Conservation (phyloP, 2,329 filamentous ascomycete species). For the Xylariaceae sp. region DNA sequence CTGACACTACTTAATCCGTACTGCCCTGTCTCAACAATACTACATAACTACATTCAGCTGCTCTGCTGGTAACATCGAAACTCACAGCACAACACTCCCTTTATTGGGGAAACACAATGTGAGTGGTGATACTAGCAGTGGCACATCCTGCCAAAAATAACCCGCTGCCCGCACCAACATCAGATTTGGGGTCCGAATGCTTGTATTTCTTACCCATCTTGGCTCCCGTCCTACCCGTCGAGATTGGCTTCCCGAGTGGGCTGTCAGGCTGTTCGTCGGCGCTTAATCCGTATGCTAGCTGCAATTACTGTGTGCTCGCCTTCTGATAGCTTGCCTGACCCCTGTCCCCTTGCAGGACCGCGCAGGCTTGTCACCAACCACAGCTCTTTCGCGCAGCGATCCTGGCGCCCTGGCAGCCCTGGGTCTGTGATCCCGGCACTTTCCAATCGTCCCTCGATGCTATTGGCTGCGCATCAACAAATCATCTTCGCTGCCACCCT, state of each 20-base stretch:
- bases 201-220: background rate
- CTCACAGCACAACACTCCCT: background rate
- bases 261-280: conserved; percentile 19
- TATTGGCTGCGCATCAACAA: conserved; percentile 33
- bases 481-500: conserved; percentile 33
- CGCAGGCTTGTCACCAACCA: conserved; percentile 18
- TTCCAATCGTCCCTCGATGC: conserved; percentile 16
- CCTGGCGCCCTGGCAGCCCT: conserved; percentile 14
- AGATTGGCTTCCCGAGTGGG: conserved; percentile 3
- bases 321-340: conserved; percentile 13
- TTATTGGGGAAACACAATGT: background rate
- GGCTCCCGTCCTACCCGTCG: background rate
- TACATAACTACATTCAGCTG: too few relatives aligned
- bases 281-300: conserved; percentile 19
- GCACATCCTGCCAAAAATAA: conserved; percentile 14
- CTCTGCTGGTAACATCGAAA: too few relatives aligned
- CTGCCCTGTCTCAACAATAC: background rate
- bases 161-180: background rate
- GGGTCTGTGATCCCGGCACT: conserved; percentile 17
- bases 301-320: conserved; percentile 14
- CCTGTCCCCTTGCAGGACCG: conserved; percentile 18
- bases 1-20: background rate
- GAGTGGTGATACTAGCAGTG: background rate
- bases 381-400: conserved; percentile 4
- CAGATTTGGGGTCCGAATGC: conserved; percentile 10